These are phyloP conservation scores for Sporothrix brunneoviolacea DNA, from an alignment of 2,329 filamentous ascomycete species.

Conservation along the genomic window DNA sequence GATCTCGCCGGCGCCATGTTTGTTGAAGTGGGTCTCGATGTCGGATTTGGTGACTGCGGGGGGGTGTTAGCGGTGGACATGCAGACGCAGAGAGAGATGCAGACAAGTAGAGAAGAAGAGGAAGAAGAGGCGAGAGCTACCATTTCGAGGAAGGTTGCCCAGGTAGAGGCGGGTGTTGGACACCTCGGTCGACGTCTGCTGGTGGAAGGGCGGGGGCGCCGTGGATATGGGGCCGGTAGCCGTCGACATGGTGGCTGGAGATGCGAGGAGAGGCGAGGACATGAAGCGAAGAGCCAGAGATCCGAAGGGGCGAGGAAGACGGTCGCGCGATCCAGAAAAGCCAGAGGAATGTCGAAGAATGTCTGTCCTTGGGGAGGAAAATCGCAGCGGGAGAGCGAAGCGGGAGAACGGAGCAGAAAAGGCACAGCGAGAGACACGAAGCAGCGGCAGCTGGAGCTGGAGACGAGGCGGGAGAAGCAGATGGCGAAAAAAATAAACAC, in stretches of 20 bases:
- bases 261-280: background rate
- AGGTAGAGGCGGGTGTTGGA: constrained; percentile 93
- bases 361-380: too few species aligned
- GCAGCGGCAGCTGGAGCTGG: too few species aligned
- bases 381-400: background rate
- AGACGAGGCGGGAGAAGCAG: background rate
- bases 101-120: background rate
- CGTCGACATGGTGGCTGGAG: constrained; percentile 13
- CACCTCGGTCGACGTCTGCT: constrained; percentile 68
- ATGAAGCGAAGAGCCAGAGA: too few species aligned
- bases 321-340: too few species aligned
- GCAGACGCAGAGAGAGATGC: constrained; percentile 35
- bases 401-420: too few species aligned
- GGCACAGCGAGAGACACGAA: too few species aligned
- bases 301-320: too few species aligned
- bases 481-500: too few species aligned
- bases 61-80: constrained; percentile 27
- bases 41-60: constrained; percentile 86
- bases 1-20: constrained; percentile 94
- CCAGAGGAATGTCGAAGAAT: too few species aligned
- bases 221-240: constrained; percentile 10
- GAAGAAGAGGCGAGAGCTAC: constrained; percentile 42
- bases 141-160: constrained; percentile 81
- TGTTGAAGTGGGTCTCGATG: constrained; percentile 90
- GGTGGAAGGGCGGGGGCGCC: constrained; percentile 3